Evolutionary conservation across 768 basidiomycete species (phyloP), one percentile per base, ranked within the genome.

Genomic region (Myochromella boudieri): DNA sequence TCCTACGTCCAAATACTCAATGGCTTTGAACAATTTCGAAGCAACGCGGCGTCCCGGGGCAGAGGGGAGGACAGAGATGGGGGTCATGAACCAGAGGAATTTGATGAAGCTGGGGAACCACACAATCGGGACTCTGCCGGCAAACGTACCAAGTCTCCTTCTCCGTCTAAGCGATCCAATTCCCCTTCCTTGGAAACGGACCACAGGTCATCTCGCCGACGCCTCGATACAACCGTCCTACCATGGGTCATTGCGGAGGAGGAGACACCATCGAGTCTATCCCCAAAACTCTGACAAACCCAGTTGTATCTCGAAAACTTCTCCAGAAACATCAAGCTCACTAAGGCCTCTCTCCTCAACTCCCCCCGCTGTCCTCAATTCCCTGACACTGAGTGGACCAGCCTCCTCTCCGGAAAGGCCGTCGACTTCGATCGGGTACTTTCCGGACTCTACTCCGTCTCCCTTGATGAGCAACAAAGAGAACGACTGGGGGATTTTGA

Each of bases 341-440:
- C 57, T 4, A 52, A 53, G 38, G 21, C 46, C 11, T 57, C 53
- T 1, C 44, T 58, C n/a, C 18, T 47, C 40, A 55, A 53, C 29
- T 47, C 44, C 3, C 32, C 12, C 8, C 9, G 32, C 17, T 37
- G 41, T 21, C 58, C 56, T 2, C 50, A 59, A 34, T 62, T 66
- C 51, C 62, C 61, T 0, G 40, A 53, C 21, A 17, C 37, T 0
- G 60, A 64, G 24, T 68, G 64, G 64, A 17, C 20, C 31, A 58
- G 58, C 42, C 37, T 68, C 20, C 31, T 68, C 20, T 0, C 36
- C 0, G 60, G 62, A 15, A 27, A 24, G 1, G 20, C 41, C 1
- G 53, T 67, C 42, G 49, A 66, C 46, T 49, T 70, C 44, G 60
- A 68, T 52, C 25, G 37, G 5, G 54, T 69, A 29, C 49, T 66